A percentile compares a stretch with the other conserved stretches of the same genome.
phyloP scores from a whole-genome alignment of 2,329 filamentous ascomycete species.

The Paramyrothecium sp. region DNA sequence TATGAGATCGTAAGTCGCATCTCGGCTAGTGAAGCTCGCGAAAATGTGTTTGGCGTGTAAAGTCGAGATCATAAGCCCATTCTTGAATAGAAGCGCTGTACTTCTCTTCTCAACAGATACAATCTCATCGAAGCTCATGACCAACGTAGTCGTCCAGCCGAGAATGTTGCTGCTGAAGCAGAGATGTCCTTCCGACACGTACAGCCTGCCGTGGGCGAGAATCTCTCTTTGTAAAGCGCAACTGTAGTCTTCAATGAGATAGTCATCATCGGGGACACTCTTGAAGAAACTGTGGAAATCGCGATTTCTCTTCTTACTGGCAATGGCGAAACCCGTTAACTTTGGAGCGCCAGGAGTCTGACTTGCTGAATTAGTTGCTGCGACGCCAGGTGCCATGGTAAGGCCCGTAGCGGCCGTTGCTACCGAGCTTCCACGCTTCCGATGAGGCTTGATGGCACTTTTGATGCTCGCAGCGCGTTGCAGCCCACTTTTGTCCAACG shows the following conservation, averaged over 20 bases:
- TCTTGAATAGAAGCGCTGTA: slow-evolving; percentile 93
- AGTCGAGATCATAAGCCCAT: slow-evolving; percentile 95
- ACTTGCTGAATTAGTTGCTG: slow-evolving; percentile 65
- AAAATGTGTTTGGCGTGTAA: slow-evolving; percentile 94
- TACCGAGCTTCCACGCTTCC: slow-evolving; percentile 81
- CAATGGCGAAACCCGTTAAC: slow-evolving; percentile 91
- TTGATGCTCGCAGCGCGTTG: slow-evolving; percentile 67
- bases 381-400: slow-evolving; percentile 67
- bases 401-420: slow-evolving; percentile 60
- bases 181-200: slow-evolving; percentile 94
- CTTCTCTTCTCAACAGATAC: slow-evolving; percentile 96
- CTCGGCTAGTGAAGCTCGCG: slow-evolving; percentile 89
- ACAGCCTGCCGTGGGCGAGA: slow-evolving; percentile 86
- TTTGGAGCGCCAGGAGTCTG: slow-evolving; percentile 63
- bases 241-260: slow-evolving; percentile 97
- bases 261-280: slow-evolving; percentile 96
- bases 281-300: slow-evolving; percentile 94
- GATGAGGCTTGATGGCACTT: slow-evolving; percentile 58
- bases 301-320: slow-evolving; percentile 91
- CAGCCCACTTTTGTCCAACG: slow-evolving; percentile 61
- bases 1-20: slow-evolving; percentile 95
- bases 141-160: slow-evolving; percentile 94
- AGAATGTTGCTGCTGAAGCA: slow-evolving; percentile 99
- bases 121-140: slow-evolving; percentile 98
- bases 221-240: slow-evolving; percentile 96